Conservation (phyloP, 2,329 filamentous ascomycete genomes). For the Xylariaceae sp. region DNA sequence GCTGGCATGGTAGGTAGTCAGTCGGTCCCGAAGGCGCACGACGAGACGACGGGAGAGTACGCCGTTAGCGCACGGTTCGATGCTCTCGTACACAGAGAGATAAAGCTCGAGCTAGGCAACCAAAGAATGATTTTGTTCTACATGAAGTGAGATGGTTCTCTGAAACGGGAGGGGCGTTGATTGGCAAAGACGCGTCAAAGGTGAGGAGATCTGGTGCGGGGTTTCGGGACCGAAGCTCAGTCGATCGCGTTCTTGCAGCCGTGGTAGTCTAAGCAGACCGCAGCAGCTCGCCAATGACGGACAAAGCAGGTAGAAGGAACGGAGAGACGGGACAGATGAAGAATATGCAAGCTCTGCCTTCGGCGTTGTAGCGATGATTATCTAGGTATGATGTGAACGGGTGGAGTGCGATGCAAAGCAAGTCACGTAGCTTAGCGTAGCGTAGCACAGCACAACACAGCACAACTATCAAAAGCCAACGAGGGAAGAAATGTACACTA, state of each 20-base stretch:
- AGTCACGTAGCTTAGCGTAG: too few species aligned
- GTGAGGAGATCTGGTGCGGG: constrained; percentile 18
- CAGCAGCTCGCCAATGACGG: too few species aligned
- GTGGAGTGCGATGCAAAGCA: too few species aligned
- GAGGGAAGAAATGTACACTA: too few species aligned
- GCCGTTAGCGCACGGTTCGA: constrained; percentile 11
- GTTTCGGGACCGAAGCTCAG: constrained; percentile 24
- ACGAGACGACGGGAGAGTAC: constrained; percentile 9
- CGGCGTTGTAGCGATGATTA: too few species aligned
- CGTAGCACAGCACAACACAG: too few species aligned
- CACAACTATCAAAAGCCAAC: too few species aligned
- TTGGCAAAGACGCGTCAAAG: constrained; percentile 13
- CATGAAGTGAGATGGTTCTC: constrained; percentile 13
- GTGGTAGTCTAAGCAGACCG: neutral
- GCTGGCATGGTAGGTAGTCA: constrained; percentile 20
- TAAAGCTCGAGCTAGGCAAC: constrained; percentile 18
- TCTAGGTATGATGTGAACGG: too few species aligned
- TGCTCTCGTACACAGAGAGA: neutral
- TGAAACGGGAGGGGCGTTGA: constrained; percentile 15
- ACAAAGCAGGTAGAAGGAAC: too few species aligned
- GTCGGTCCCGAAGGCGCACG: constrained; percentile 13
- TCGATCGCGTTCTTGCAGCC: neutral
- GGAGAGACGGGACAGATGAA: too few species aligned
- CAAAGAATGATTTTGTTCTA: constrained; percentile 16
- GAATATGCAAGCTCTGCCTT: too few species aligned